phyloP scores from a whole-genome alignment of 352 stramenopile species.

The Pseudoperonospora humuli region DNA sequence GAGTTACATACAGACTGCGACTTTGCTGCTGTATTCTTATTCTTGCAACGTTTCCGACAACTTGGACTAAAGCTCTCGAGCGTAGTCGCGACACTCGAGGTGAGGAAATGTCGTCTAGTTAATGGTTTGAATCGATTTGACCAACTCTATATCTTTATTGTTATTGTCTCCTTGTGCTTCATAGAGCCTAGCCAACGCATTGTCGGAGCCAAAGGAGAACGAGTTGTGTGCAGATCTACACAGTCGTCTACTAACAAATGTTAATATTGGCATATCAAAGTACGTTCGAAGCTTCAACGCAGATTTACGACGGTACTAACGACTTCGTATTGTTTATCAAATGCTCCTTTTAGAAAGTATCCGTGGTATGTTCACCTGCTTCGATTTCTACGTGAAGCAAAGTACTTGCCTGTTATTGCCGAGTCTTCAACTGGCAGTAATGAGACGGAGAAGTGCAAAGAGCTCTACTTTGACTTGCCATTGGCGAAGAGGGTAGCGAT shows the following conservation, averaged over 20 bases:
- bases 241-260: constrained; percentile 33
- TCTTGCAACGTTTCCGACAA: constrained; percentile 56
- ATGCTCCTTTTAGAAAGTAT: constrained; percentile 23
- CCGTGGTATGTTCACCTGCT: constrained; percentile 41
- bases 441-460: constrained; percentile 16
- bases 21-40: constrained; percentile 55
- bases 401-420: constrained; percentile 23
- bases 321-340: neutral
- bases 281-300: constrained; percentile 14
- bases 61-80: constrained; percentile 45
- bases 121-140: neutral
- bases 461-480: constrained; percentile 40
- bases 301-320: neutral
- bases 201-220: constrained; percentile 27
- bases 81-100: constrained; percentile 38
- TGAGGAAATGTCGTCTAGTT: constrained; percentile 6
- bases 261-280: constrained; percentile 40
- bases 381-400: constrained; percentile 32
- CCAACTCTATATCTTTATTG: neutral
- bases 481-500: constrained; percentile 36
- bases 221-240: constrained; percentile 40
- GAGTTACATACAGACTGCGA: constrained; percentile 37
- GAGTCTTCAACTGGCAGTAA: constrained; percentile 14
- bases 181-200: constrained; percentile 28
- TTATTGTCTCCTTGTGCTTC: neutral